Evolutionary conservation across 257 asterid genomes (phyloP).

Genomic region (Fraxinus cuspidata): DNA sequence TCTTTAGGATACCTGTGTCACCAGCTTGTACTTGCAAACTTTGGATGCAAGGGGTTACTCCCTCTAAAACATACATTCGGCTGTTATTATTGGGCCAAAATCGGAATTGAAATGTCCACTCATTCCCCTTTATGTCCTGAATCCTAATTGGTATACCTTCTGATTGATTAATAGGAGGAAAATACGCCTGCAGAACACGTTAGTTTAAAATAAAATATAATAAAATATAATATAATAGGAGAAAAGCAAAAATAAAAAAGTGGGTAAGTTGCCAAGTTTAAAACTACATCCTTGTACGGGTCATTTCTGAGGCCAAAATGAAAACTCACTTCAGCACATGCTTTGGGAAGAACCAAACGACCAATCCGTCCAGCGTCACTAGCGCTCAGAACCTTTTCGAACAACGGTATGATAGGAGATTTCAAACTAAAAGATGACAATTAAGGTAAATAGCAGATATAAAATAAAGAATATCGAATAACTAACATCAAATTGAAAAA

Average conservation of each 20-base stretch:
- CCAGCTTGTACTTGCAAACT: constrained; percentile 98
- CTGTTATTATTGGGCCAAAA: constrained; percentile 99
- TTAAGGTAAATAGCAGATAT: constrained; percentile 46
- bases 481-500: constrained; percentile 4
- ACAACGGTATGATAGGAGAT: constrained; percentile 75
- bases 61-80: constrained; percentile 98
- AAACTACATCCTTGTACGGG: neutral
- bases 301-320: constrained; percentile 16
- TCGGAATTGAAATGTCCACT: constrained; percentile 96
- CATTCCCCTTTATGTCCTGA: constrained; percentile 94
- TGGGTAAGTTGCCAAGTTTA: neutral
- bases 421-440: constrained; percentile 58
- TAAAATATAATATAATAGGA: neutral
- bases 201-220: constrained; percentile 11
- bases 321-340: constrained; percentile 92
- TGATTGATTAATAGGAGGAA: constrained; percentile 86
- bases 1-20: constrained; percentile 67
- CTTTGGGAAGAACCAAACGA: constrained; percentile 96
- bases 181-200: constrained; percentile 70
- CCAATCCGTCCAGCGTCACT: constrained; percentile 99
- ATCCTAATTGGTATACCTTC: constrained; percentile 91
- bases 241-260: neutral
- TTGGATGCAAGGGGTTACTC: constrained; percentile 99
- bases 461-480: constrained; percentile 9
- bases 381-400: constrained; percentile 95